Evolutionary conservation across 2,329 filamentous ascomycete genomes (phyloP).

Genomic region (Bimuria novae-zelandiae): DNA sequence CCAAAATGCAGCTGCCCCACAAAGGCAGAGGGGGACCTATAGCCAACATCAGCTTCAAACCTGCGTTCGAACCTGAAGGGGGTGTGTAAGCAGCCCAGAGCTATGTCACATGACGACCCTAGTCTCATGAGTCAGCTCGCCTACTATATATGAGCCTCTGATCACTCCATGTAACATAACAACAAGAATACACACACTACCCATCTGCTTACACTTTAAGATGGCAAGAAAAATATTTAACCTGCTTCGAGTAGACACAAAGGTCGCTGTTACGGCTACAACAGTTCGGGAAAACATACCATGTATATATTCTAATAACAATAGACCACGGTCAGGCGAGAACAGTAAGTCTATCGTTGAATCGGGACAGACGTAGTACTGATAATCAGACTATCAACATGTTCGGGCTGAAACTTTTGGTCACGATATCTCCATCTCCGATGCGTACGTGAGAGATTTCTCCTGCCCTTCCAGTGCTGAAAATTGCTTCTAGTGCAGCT

Average conservation of each 20-base stretch:
- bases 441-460: slow-evolving; percentile 24
- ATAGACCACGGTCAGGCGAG: slow-evolving; percentile 10
- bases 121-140: too few species aligned
- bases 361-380: not conserved
- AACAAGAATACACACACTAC: too few species aligned
- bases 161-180: too few species aligned
- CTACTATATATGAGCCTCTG: too few species aligned
- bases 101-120: too few species aligned
- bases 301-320: slow-evolving; percentile 32
- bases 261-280: slow-evolving; percentile 30
- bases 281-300: slow-evolving; percentile 20
- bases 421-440: slow-evolving; percentile 23
- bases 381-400: slow-evolving; percentile 19
- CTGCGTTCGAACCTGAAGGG: too few species aligned
- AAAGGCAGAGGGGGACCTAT: too few species aligned
- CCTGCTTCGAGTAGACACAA: slow-evolving; percentile 21
- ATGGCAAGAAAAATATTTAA: slow-evolving; percentile 25
- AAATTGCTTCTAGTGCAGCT: slow-evolving; percentile 19
- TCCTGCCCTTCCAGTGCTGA: slow-evolving; percentile 1
- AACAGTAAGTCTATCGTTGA: not conserved
- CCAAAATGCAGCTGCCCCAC: too few species aligned
- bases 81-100: too few species aligned
- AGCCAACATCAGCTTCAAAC: too few species aligned
- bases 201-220: too few species aligned
- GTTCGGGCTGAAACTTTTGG: slow-evolving; percentile 17